Base-by-base conservation (phyloP, 805 yeast genomes). In the Blastobotrys parvus region DNA sequence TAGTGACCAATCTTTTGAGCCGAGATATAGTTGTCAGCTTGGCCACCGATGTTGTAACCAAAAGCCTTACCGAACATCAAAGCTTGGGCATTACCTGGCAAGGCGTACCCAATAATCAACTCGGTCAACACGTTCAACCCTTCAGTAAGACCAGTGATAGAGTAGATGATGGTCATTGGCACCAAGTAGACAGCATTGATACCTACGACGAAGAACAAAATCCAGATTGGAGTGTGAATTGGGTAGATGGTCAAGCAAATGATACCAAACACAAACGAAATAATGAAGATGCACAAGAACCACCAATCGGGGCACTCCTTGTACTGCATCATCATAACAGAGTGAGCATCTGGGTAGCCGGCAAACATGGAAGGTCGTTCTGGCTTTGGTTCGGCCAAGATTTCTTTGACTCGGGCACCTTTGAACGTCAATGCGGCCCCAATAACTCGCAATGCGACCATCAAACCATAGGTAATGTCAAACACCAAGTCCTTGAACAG, bases 241-340 rank as follows among this genome's bases (percentile, higher is more conserved):
- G 52, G 50, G 61, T 70, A 71, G 11, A 58, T 61, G 44, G 64
- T 61, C 31, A 72, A 61, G 20, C 64, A 54, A 3, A 65, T 67
- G 38, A 58, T 74, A 56, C 70, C 67, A 43, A 77, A 63, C 1
- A 64, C 62, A 20, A 57, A 69, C 60, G 70, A 59, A 35, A 72
- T 60, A 2, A 66, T 49, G 6, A 77, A 63, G 21, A 79, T 65
- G 13, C 64, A 49, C n/a, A 75, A 44, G 33, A 72, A 81, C 85
- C 87, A 80, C 79, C 80, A 77, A 49, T 77, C 82, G 1, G 94
- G 92, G 17, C 79, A 85, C 50, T 81, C 87, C 31, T 70, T 71
- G 58, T 81, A 80, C 43, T 60, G 64, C 35, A 52, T 56, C 77
- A 75, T 76, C 52, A 75, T 65, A 32, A 46, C 30, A 22, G 44